These are phyloP conservation scores for Floccularia luteovirens DNA, from an alignment of 768 basidiomycete species.

Conservation along the genomic window DNA sequence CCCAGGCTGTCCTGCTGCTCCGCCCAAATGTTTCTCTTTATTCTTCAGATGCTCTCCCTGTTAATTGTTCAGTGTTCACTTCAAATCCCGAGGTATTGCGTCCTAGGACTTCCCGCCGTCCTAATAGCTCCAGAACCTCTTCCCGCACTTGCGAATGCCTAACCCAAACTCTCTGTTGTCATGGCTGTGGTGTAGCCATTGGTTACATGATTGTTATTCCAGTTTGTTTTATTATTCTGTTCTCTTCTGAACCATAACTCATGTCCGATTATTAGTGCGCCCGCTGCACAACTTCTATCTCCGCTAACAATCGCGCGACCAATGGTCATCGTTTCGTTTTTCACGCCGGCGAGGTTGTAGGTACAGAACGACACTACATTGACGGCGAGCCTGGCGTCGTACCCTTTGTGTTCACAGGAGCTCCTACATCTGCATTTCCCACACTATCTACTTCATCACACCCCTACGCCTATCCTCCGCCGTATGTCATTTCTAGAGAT, in stretches of 20 bases:
- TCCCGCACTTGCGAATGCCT: constrained; percentile 77
- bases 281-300: constrained; percentile 67
- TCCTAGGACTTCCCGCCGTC: constrained; percentile 25
- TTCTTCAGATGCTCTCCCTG: constrained; percentile 74
- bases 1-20: constrained; percentile 74
- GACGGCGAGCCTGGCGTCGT: constrained; percentile 57
- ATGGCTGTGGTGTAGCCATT: constrained; percentile 65
- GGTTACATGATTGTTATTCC: constrained; percentile 81
- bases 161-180: constrained; percentile 76
- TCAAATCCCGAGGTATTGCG: constrained; percentile 35
- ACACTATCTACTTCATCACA: constrained; percentile 6
- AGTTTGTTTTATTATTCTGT: constrained; percentile 17
- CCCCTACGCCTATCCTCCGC: constrained; percentile 10
- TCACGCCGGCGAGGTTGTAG: constrained; percentile 61
- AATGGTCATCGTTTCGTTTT: constrained; percentile 88
- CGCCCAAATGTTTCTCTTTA: constrained; percentile 77
- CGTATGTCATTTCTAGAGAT: constrained; percentile 4
- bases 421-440: constrained; percentile 8
- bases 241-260: constrained; percentile 3
- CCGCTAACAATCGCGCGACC: constrained; percentile 59
- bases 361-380: constrained; percentile 58
- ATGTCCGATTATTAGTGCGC: constrained; percentile 33
- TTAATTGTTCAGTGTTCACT: constrained; percentile 66
- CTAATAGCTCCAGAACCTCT: constrained; percentile 18
- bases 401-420: constrained; percentile 24